Conservation (phyloP, 805 yeast species). For the Wickerhamiella musiphila region DNA sequence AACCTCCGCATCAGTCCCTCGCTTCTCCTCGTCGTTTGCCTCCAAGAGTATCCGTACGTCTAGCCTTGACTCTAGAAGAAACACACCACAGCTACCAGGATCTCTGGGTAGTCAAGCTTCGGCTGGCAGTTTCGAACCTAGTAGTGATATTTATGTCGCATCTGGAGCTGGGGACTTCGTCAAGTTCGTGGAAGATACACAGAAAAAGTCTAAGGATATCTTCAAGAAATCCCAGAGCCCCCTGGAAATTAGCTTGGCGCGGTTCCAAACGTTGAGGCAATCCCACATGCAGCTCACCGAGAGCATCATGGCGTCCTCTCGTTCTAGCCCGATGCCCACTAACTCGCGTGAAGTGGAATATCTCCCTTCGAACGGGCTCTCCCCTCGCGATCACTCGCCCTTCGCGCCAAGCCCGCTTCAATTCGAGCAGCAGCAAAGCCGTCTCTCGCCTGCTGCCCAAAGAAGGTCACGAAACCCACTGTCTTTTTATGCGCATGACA, state of each 20-base stretch:
- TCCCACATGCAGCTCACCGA: conserved; percentile 22
- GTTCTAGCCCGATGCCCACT: no score
- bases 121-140: conserved; percentile 18
- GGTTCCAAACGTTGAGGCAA: conserved; percentile 21
- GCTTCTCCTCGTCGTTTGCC: conserved; percentile 24
- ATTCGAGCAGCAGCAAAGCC: conserved; percentile 1
- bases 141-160: conserved; percentile 29
- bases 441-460: conserved; percentile 16
- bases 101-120: conserved; percentile 13
- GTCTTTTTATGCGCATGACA: conserved; percentile 11
- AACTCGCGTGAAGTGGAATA: no score
- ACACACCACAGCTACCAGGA: conserved; percentile 7
- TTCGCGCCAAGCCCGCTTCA: conserved; percentile 4
- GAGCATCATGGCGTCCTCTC: conserved; percentile 12
- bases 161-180: conserved; percentile 46
- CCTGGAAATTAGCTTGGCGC: conserved; percentile 17
- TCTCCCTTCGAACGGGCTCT: no score
- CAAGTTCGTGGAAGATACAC: conserved; percentile 36
- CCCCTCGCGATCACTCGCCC: conserved; percentile 2
- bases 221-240: conserved; percentile 2
- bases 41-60: conserved; percentile 16
- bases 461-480: conserved; percentile 9
- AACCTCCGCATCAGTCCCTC: conserved; percentile 6
- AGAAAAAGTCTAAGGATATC: conserved; percentile 9
- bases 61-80: conserved; percentile 6